Percentiles rank a stretch among this genome's conserved stretches.
Evolutionary conservation across 2,329 filamentous ascomycete species (phyloP).

Genomic region (Ceratocystiopsis brevicomis): DNA sequence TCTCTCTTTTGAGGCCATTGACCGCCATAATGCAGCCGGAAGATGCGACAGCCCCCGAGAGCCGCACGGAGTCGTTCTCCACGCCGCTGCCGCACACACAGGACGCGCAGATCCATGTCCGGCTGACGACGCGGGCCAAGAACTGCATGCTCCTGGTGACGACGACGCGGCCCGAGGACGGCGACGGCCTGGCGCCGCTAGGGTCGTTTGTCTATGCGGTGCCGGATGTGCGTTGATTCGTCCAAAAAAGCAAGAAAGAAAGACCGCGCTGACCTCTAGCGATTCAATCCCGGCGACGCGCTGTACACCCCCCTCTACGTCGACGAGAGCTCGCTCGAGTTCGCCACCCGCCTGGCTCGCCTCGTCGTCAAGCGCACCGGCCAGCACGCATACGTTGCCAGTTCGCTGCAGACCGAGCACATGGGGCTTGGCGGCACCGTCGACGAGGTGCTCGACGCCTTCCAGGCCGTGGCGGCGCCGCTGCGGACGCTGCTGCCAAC

Average conservation of each 20-base stretch:
- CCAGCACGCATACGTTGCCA: slow-evolving; percentile 75
- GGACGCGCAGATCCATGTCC: slow-evolving; percentile 42
- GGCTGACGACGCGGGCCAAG: slow-evolving; percentile 37
- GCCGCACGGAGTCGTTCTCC: slow-evolving; percentile 27
- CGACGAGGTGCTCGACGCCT: slow-evolving; percentile 87
- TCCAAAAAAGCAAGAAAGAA: background rate
- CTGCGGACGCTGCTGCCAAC: slow-evolving; percentile 36
- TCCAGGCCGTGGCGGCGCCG: slow-evolving; percentile 54
- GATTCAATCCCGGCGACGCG: slow-evolving; percentile 37
- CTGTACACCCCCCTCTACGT: slow-evolving; percentile 65
- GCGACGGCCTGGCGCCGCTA: slow-evolving; percentile 35
- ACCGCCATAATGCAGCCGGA: background rate
- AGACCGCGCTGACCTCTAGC: slow-evolving; percentile 18
- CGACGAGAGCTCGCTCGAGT: slow-evolving; percentile 61
- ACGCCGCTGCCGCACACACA: slow-evolving; percentile 40
- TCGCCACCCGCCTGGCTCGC: slow-evolving; percentile 69
- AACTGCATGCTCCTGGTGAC: slow-evolving; percentile 42
- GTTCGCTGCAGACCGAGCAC: slow-evolving; percentile 60
- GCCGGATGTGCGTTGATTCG: slow-evolving; percentile 47
- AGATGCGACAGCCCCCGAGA: background rate
- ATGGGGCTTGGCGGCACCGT: slow-evolving; percentile 60
- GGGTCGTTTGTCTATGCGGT: slow-evolving; percentile 90
- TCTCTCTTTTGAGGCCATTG: no score
- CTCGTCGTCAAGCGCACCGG: slow-evolving; percentile 55
- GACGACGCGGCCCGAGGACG: slow-evolving; percentile 23